Conservation (phyloP, 148 eudicot species). For the Spergularia bocconei region DNA sequence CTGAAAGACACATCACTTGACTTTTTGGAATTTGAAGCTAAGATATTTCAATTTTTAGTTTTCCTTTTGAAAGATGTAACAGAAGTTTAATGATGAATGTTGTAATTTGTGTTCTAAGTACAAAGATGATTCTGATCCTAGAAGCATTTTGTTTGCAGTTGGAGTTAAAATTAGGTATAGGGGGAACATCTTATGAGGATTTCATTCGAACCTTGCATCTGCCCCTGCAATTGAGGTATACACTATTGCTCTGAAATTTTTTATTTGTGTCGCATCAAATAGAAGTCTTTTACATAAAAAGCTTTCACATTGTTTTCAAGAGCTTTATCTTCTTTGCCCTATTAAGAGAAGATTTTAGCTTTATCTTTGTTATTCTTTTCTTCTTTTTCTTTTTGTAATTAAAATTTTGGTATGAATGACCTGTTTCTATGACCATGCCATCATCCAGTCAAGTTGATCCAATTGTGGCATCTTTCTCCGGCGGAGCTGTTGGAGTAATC, state of each 20-base stretch:
- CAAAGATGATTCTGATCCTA: neutral
- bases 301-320: neutral
- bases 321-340: too few species aligned
- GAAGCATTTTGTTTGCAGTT: slow-evolving; percentile 47
- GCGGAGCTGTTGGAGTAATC: slow-evolving; percentile 98
- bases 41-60: neutral
- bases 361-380: neutral
- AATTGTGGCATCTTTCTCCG: slow-evolving; percentile 89
- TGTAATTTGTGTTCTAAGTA: neutral
- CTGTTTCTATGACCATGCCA: neutral
- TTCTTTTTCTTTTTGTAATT: too few species aligned
- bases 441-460: slow-evolving; percentile 90
- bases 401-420: too few species aligned
- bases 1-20: neutral
- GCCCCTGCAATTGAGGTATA: slow-evolving; percentile 83
- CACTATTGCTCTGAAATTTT: neutral
- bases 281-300: neutral
- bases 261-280: neutral
- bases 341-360: neutral
- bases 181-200: slow-evolving; percentile 91
- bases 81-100: slow-evolving; percentile 3
- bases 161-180: slow-evolving; percentile 85
- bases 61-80: neutral
- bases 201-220: slow-evolving; percentile 75
- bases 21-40: neutral